phyloP scores from a whole-genome alignment of 352 stramenopile genomes.

The Phytophthora ramorum region DNA sequence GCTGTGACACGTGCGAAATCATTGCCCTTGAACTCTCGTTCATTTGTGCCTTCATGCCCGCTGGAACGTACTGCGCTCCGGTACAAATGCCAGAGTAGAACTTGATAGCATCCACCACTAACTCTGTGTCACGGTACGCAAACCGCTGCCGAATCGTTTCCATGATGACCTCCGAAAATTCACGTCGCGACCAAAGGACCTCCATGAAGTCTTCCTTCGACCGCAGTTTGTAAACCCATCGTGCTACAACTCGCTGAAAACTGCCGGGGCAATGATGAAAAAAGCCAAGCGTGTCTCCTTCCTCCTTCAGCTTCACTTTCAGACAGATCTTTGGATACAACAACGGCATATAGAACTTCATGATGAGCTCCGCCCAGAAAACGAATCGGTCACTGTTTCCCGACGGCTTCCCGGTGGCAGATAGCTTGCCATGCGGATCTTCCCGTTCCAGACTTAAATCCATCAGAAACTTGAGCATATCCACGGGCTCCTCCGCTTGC shows the following conservation, averaged over 20 bases:
- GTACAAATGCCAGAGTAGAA: slow-evolving; percentile 89
- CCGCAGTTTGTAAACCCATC: slow-evolving; percentile 88
- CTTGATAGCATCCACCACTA: slow-evolving; percentile 88
- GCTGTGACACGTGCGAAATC: slow-evolving; percentile 89
- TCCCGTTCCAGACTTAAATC: slow-evolving; percentile 86
- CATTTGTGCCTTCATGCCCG: slow-evolving; percentile 84
- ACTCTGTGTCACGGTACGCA: slow-evolving; percentile 83
- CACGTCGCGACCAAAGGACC: slow-evolving; percentile 74
- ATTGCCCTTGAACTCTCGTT: slow-evolving; percentile 84
- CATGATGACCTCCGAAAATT: slow-evolving; percentile 89
- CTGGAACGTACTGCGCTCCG: slow-evolving; percentile 72
- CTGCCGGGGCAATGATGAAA: slow-evolving; percentile 89
- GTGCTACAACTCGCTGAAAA: slow-evolving; percentile 86
- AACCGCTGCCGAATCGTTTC: slow-evolving; percentile 88
- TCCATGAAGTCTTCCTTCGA: slow-evolving; percentile 87
- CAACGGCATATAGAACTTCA: slow-evolving; percentile 91
- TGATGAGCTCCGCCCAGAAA: slow-evolving; percentile 89
- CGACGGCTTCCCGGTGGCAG: slow-evolving; percentile 16
- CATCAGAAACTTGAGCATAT: slow-evolving; percentile 93
- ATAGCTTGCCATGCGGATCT: slow-evolving; percentile 46
- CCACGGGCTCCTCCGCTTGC: slow-evolving; percentile 85
- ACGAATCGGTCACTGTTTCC: slow-evolving; percentile 74
- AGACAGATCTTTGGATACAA: slow-evolving; percentile 89
- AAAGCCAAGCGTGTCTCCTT: slow-evolving; percentile 79
- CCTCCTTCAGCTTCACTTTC: slow-evolving; percentile 87